Evolutionary conservation across 495 filamentous ascomycete species (phyloP), one percentile per base, ranked within the genome.

Genomic region (Daldinia bambusicola): DNA sequence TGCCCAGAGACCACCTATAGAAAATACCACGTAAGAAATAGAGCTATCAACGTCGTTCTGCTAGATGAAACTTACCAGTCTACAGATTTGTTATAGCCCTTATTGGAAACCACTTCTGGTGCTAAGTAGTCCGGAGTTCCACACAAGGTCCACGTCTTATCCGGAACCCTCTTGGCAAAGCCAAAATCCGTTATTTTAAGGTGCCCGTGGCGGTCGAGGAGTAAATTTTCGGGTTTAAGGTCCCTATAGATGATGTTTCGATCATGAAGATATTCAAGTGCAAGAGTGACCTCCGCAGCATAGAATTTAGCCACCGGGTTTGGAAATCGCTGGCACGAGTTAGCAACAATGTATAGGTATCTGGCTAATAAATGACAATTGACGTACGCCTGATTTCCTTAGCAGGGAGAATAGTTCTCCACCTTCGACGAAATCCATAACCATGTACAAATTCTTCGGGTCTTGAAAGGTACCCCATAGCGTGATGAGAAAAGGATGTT

Each of bases 371-470:
- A 5, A 14, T 8, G 26, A 13, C n/a, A 52, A 34, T 22, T 12
- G 48, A 84, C 91, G 81, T 84, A 98, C 95, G 85, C 97, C 96
- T 40, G 95, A 98, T 81, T 98, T 98, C 63, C 96, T 88, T 62
- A 99, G 83, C 71, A 98, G 78, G 75, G 94, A 98, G 80, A 99
- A 99, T 56, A 99, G 84, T 83, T 99, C 96, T 63, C 95, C 95
- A 71, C 95, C 95, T 80, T 99, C 96, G n/a, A 99, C 93, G 83
- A 99, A 99, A 76, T 98, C 95, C 95, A 99, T 98, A 71, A 99
- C 95, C 95, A 99, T 98, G 84, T 99, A 99, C 20, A 99, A 82
- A 77, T 99, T 98, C 78, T 89, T 91, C 18, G 92, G 86, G 72
- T 98, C 96, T 78, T 98, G 94, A 79, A 97, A 99, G 16, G 95